phyloP scores from a whole-genome alignment of 208 protist genomes.

The Crithidia expoeki region DNA sequence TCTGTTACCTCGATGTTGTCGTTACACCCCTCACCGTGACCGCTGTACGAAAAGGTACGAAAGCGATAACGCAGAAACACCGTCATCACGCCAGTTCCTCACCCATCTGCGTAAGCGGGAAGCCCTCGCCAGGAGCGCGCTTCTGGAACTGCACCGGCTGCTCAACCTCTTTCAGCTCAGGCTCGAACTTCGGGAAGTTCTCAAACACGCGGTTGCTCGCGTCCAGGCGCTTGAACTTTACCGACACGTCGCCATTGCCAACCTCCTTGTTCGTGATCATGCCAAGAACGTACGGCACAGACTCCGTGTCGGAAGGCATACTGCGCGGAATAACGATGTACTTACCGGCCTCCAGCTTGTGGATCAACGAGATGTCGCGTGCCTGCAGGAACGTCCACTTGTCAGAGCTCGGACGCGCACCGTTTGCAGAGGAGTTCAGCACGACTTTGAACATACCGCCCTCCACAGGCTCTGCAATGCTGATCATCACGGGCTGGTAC shows the following conservation, averaged over 20 bases:
- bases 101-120: slow-evolving; percentile 56
- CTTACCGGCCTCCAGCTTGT: slow-evolving; percentile 69
- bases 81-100: slow-evolving; percentile 37
- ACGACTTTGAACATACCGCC: slow-evolving; percentile 58
- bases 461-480: slow-evolving; percentile 42
- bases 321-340: slow-evolving; percentile 80
- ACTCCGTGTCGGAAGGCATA: slow-evolving; percentile 40
- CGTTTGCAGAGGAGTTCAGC: slow-evolving; percentile 58
- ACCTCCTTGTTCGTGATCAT: slow-evolving; percentile 63
- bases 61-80: too few relatives aligned
- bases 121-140: slow-evolving; percentile 47
- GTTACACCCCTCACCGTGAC: too few relatives aligned
- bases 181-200: slow-evolving; percentile 86
- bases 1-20: too few relatives aligned
- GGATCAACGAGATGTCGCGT: slow-evolving; percentile 75
- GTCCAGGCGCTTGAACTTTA: slow-evolving; percentile 65
- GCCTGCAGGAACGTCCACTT: slow-evolving; percentile 86
- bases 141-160: slow-evolving; percentile 73
- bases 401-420: slow-evolving; percentile 51
- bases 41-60: too few relatives aligned
- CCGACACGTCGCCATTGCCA: slow-evolving; percentile 49
- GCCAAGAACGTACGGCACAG: slow-evolving; percentile 61
- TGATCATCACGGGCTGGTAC: slow-evolving; percentile 77
- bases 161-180: slow-evolving; percentile 43
- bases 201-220: slow-evolving; percentile 74